Evolutionary conservation across 2,329 filamentous ascomycete species (phyloP).

Genomic region (Sporothrix dimorphospora): DNA sequence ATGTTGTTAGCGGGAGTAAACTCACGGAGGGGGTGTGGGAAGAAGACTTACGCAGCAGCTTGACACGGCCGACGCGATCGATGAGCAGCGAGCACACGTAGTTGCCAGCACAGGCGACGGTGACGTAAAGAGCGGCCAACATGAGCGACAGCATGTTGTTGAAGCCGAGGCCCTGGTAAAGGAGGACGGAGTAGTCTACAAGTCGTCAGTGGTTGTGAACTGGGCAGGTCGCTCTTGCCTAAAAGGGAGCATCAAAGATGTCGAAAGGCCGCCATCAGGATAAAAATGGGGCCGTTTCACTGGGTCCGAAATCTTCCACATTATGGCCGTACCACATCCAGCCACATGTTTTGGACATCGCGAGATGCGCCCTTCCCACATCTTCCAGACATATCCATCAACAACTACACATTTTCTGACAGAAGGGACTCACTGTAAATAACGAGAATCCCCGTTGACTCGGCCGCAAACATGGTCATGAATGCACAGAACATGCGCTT

Average conservation of each 20-base stretch:
- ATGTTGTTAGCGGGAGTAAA: not conserved
- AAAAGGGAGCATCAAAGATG: no score
- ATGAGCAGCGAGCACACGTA: slow-evolving; percentile 19
- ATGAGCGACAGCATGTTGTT: slow-evolving; percentile 19
- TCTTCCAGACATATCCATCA: no score
- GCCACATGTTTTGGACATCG: no score
- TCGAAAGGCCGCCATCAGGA: no score
- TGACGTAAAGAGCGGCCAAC: slow-evolving; percentile 22
- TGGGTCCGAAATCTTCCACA: no score
- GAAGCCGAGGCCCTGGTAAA: slow-evolving; percentile 17
- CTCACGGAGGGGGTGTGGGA: no score
- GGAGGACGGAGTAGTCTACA: slow-evolving; percentile 17
- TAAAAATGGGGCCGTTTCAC: no score
- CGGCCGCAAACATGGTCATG: slow-evolving; percentile 13
- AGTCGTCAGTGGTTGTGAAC: not conserved
- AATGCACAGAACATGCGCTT: slow-evolving; percentile 22
- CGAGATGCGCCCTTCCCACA: no score
- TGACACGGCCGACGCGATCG: slow-evolving; percentile 17
- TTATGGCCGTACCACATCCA: no score
- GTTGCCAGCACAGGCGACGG: slow-evolving; percentile 13
- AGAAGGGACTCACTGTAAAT: slow-evolving; percentile 15
- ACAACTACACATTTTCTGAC: no score
- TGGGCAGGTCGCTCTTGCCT: no score
- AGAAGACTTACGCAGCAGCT: not conserved
- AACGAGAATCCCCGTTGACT: slow-evolving; percentile 12